Evolutionary conservation across 768 basidiomycete genomes (phyloP).

Genomic region (Leccinellum luteum): DNA sequence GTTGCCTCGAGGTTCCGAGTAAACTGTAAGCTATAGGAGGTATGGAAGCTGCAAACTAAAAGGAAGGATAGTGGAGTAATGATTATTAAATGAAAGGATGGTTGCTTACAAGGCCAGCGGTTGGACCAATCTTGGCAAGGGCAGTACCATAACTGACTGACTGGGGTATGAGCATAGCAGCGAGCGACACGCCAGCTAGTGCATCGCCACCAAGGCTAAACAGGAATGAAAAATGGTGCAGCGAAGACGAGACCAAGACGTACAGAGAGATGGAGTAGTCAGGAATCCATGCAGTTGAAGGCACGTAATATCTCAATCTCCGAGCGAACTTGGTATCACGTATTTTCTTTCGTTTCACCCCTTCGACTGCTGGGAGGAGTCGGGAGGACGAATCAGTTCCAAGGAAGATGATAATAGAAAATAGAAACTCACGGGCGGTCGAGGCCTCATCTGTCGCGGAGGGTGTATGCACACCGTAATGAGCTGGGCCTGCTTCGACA

Average conservation of each 20-base stretch:
- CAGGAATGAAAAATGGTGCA: neutral
- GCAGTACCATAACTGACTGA: slow-evolving; percentile 91
- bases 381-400: neutral
- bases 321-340: slow-evolving; percentile 39
- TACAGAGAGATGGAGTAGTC: slow-evolving; percentile 67
- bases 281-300: slow-evolving; percentile 77
- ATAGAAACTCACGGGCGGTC: slow-evolving; percentile 14
- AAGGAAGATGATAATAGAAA: neutral
- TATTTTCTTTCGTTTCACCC: slow-evolving; percentile 14
- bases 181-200: slow-evolving; percentile 84
- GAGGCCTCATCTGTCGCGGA: slow-evolving; percentile 17
- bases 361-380: slow-evolving; percentile 9
- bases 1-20: slow-evolving; percentile 80
- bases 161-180: slow-evolving; percentile 80
- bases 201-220: slow-evolving; percentile 63
- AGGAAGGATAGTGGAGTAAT: neutral
- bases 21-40: slow-evolving; percentile 87
- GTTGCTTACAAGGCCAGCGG: slow-evolving; percentile 73
- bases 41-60: slow-evolving; percentile 78
- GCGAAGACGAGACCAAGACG: slow-evolving; percentile 25
- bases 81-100: neutral
- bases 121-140: slow-evolving; percentile 79
- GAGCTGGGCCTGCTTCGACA: slow-evolving; percentile 25
- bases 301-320: slow-evolving; percentile 70
- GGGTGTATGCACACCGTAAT: slow-evolving; percentile 18